These are phyloP conservation scores for Sordariomycetes sp. DNA, from an alignment of 2,329 filamentous ascomycete species.

Conservation along the genomic window DNA sequence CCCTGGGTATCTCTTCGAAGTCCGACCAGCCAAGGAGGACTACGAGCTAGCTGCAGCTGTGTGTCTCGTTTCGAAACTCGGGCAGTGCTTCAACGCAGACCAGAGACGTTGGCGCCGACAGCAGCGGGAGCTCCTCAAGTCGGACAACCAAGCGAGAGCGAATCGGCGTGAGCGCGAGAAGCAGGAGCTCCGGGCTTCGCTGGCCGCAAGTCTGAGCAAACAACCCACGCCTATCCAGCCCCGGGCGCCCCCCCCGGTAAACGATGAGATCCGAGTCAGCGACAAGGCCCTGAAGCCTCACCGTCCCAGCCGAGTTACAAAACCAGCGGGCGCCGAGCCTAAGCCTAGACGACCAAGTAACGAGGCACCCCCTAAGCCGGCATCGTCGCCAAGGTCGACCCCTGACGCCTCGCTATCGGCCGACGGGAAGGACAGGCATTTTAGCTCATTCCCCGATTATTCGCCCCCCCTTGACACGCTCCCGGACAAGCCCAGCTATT, in stretches of 20 bases:
- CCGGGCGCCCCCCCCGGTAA: constrained; percentile 11
- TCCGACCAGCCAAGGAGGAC: constrained; percentile 34
- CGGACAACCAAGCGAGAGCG: constrained; percentile 29
- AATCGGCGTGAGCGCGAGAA: constrained; percentile 5
- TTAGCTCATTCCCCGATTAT: constrained; percentile 55
- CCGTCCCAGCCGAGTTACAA: constrained; percentile 15
- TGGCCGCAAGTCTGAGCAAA: neutral
- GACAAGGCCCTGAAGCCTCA: neutral
- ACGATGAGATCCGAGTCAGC: neutral
- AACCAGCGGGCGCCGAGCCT: constrained; percentile 17
- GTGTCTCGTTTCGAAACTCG: constrained; percentile 37
- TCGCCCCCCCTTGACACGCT: constrained; percentile 58
- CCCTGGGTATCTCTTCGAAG: constrained; percentile 24
- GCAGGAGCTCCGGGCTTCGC: constrained; percentile 5
- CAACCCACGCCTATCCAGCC: constrained; percentile 28
- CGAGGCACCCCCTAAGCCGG: neutral
- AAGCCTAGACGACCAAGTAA: constrained; percentile 20
- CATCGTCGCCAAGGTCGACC: constrained; percentile 35
- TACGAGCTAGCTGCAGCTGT: constrained; percentile 33
- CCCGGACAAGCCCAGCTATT: constrained; percentile 49
- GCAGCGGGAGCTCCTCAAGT: constrained; percentile 32
- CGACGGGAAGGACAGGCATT: constrained; percentile 63
- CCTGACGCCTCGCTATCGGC: neutral
- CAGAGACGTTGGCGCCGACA: constrained; percentile 32
- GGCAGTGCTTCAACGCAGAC: constrained; percentile 28